Evolutionary conservation across 495 filamentous ascomycete species (phyloP), one percentile per base, ranked within the genome.

Genomic region (Aeminium ludgeri): DNA sequence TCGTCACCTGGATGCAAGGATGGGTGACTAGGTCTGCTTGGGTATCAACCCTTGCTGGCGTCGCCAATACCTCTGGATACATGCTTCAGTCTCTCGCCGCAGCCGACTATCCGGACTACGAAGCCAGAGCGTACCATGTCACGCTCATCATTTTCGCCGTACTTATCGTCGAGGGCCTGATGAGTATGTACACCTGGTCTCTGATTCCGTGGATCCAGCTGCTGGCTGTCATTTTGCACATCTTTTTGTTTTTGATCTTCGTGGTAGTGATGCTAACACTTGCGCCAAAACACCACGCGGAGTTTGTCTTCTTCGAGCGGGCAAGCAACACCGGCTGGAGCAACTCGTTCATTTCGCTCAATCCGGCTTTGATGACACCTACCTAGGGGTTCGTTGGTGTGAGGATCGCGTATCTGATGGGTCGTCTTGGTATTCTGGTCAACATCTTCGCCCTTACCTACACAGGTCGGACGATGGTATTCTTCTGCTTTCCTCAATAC

Each of bases 141-240:
- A 65, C 67, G 0, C 51, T 70, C 13, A 52, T 70, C 25, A 60
- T 64, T 46, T 67, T 58, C 58, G 63, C 65, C 7, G 54, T 67
- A 1, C 50, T 62, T 6, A 30, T 61, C 4, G 49, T 65, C 17
- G 51, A 58, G 0, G 54, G 64, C 4, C 34, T 62, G 11, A 50
- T 65, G 34, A 72, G 70, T 43, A 55, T 63, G 16, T 61, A 58
- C 39, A 54, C 60, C 20, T 58, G 56, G 8, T 55, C 59, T 7
- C 40, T 65, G 28, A 58, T 73, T 16, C 56, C 60, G 10, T 51
- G 56, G 7, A 55, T 74, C 34, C 66, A 72, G 44, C 55, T 65
- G 18, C 54, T 65, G 27, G 61, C 53, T 15, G 59, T 64, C 12
- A 59, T 69, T 35, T 58, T 67, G 43, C 68, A 72, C 45, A 49